phyloP scores from a whole-genome alignment of 2,329 filamentous ascomycete species.

The Lojkania enalia region DNA sequence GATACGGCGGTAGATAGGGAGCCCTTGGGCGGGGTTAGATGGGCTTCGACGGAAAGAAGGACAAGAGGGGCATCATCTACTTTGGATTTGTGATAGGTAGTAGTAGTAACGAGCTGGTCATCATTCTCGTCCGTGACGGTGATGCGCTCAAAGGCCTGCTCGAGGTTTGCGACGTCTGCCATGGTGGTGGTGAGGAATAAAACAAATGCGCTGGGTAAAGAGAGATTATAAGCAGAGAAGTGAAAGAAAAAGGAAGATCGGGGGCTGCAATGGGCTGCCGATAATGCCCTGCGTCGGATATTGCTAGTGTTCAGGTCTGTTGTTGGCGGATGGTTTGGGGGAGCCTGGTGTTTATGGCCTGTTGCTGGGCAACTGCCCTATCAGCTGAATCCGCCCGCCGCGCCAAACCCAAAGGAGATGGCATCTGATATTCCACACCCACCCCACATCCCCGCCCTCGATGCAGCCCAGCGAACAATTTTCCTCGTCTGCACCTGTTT shows the following conservation, averaged over 20 bases:
- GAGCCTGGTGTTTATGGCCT: background rate
- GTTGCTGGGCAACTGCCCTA: background rate
- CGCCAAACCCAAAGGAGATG: too few species aligned
- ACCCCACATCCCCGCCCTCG: conserved; percentile 11
- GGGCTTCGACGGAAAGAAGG: conserved; percentile 13
- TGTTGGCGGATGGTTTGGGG: conserved; percentile 9
- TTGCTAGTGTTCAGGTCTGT: conserved; percentile 7
- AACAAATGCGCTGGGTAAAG: conserved; percentile 15
- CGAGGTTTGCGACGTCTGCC: conserved; percentile 77
- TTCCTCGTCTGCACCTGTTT: conserved; percentile 9
- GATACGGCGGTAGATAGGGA: conserved; percentile 53
- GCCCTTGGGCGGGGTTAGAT: conserved; percentile 42
- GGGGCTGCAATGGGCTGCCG: conserved; percentile 14
- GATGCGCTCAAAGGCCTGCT: conserved; percentile 87
- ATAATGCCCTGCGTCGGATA: conserved; percentile 7
- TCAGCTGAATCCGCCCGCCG: too few species aligned
- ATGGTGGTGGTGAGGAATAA: conserved; percentile 45
- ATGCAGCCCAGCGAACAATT: conserved; percentile 1
- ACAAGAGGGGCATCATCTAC: conserved; percentile 51
- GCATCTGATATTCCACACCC: too few species aligned
- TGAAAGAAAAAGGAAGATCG: conserved; percentile 14
- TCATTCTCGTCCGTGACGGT: conserved; percentile 87
- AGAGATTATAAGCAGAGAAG: conserved; percentile 16
- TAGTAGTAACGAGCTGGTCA: conserved; percentile 57
- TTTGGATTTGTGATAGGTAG: conserved; percentile 74